Percentiles rank a stretch among this genome's conserved stretches.
Evolutionary conservation across 2,329 filamentous ascomycete species (phyloP).

Genomic region (Xylariaceae sp.): DNA sequence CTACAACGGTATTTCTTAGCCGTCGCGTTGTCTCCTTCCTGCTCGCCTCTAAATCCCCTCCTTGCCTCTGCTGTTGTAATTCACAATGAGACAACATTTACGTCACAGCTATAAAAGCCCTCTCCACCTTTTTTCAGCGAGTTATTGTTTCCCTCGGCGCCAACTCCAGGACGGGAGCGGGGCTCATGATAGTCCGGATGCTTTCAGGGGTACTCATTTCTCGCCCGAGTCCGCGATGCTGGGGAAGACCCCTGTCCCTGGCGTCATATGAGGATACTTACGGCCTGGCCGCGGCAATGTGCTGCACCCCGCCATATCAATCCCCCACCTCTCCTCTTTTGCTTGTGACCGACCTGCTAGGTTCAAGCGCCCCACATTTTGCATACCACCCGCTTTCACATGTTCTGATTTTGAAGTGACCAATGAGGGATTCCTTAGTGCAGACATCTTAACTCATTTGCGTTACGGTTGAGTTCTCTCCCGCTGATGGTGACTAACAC

Average conservation of each 20-base stretch:
- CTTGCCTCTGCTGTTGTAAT: too few relatives aligned
- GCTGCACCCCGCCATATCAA: slow-evolving; percentile 4
- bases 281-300: slow-evolving; percentile 29
- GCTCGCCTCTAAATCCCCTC: too few relatives aligned
- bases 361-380: not conserved
- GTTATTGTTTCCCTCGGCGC: too few relatives aligned
- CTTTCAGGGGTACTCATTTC: too few relatives aligned
- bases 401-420: slow-evolving; percentile 17
- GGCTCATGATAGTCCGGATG: not conserved
- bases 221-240: slow-evolving; percentile 13
- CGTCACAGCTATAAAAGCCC: slow-evolving; percentile 12
- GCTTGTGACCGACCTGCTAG: not conserved
- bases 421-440: too few relatives aligned
- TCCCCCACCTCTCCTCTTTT: slow-evolving; percentile 6
- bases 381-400: not conserved
- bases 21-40: too few relatives aligned
- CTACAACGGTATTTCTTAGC: too few relatives aligned
- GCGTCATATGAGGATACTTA: slow-evolving; percentile 32
- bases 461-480: too few relatives aligned
- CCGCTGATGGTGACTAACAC: not conserved
- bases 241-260: slow-evolving; percentile 34
- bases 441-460: too few relatives aligned
- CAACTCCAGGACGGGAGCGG: too few relatives aligned
- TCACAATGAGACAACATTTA: slow-evolving; percentile 20
- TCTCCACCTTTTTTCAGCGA: too few relatives aligned